Base-by-base conservation (phyloP, 2,329 filamentous ascomycete species). In the Amauroascus niger region DNA sequence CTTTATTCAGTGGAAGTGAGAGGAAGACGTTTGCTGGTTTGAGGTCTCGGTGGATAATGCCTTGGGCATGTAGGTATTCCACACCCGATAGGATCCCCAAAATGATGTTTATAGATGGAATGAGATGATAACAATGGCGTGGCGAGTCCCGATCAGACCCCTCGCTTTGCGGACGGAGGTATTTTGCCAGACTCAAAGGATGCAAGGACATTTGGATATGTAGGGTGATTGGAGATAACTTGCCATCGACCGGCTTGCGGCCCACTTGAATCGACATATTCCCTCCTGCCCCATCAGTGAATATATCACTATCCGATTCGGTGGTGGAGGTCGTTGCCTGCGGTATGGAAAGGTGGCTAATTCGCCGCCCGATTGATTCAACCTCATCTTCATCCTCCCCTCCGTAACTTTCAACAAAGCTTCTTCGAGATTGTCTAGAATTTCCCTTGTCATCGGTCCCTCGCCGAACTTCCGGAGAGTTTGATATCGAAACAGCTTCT, bases 21-120 rank as follows among this genome's bases (percentile, higher is more conserved):
- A 86, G 69, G 65, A 86, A 84, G 26, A 86, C 79, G 59, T 86
- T 86, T 2, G 78, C 79, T 0, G 83, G 83, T 61, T 86, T 86
- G 20, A 86, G 71, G 61, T 86, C 83, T 8, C 82, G 78, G 60
- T 86, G 83, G 0, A 84, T 75, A 46, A 86, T 77, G 5, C 74
- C 74, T 55, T 80, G 74, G 0, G 71, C 67, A 60, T 86, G 83
- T 1, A 86, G 72, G 60, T 86, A 85, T 54, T 82, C 75, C 2
- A 86, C 76, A 1, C 82, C 83, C 7, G 81, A 77, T 1, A 84
- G 67, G 28, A 86, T 78, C 1, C 75, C 75, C 11, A 78, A 66
- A n/a, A 86, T 70, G 1, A 86, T 69, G 30, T 73, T 71, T 2
- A 84, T 62, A 0, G 81, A 79, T 0, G 80, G 74, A 30, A 76